Evolutionary conservation across 2,329 filamentous ascomycete species (phyloP).

Genomic region (Mollisia scopiformis): DNA sequence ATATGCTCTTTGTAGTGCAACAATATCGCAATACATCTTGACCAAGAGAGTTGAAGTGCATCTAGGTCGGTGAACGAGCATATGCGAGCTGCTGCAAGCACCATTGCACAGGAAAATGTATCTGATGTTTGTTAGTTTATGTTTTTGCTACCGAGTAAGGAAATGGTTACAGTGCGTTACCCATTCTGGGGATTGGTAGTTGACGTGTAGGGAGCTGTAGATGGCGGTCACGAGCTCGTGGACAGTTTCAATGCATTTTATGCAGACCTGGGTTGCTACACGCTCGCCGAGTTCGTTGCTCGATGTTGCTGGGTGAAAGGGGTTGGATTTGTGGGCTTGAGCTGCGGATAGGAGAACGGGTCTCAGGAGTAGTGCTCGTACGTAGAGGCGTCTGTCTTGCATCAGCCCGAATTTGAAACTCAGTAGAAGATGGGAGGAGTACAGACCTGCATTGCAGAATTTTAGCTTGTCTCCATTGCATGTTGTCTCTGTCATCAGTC

Average conservation of each 20-base stretch:
- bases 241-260: neutral
- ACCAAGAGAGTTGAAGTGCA: neutral
- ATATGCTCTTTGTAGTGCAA: neutral
- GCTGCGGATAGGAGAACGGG: slow-evolving; percentile 8
- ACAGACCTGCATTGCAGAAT: slow-evolving; percentile 22
- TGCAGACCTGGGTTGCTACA: neutral
- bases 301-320: neutral
- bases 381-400: slow-evolving; percentile 14
- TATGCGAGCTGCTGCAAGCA: neutral
- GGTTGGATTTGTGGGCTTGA: neutral
- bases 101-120: neutral
- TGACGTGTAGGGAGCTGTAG: neutral
- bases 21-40: neutral
- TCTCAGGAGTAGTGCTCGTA: slow-evolving; percentile 11
- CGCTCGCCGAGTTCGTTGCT: neutral
- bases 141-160: neutral
- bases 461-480: slow-evolving; percentile 18
- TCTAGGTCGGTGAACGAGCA: neutral
- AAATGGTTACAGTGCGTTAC: neutral
- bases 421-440: neutral
- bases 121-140: neutral
- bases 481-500: neutral
- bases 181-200: neutral
- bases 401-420: neutral
- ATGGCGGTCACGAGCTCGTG: neutral